Percentiles rank a stretch among this genome's conserved stretches.
Evolutionary conservation across 768 basidiomycete genomes (phyloP).

Genomic region (Sporobolomyces pararoseus): DNA sequence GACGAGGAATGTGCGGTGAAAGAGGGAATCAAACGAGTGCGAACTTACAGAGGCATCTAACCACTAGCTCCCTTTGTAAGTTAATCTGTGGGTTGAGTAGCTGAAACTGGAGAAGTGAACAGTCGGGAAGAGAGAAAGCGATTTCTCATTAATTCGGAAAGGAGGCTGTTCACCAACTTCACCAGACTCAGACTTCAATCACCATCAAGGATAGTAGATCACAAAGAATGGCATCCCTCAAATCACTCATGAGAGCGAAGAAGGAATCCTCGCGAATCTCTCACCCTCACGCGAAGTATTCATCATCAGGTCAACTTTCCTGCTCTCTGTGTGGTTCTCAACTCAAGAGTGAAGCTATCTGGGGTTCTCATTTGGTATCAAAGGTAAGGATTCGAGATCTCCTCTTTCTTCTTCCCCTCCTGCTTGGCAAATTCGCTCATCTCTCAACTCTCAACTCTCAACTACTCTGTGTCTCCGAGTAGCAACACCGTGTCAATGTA

Average conservation of each 20-base stretch:
- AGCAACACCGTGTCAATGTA: conserved; percentile 36
- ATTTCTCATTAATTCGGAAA: no score
- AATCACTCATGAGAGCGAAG: conserved; percentile 30
- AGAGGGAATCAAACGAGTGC: background rate
- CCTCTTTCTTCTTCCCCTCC: background rate
- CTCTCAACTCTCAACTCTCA: background rate
- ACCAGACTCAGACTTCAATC: background rate
- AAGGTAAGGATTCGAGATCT: conserved; percentile 32
- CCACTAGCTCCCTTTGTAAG: background rate
- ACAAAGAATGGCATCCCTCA: conserved; percentile 16
- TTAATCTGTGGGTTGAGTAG: no score
- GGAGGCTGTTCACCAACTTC: no score
- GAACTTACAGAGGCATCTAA: conserved; percentile 7
- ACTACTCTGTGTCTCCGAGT: background rate
- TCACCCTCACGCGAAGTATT: conserved; percentile 30
- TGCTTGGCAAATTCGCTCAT: background rate
- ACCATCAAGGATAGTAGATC: background rate
- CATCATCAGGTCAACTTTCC: conserved; percentile 7
- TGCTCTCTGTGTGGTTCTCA: conserved; percentile 27
- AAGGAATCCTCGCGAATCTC: conserved; percentile 5
- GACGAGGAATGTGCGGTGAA: no score
- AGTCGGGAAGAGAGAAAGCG: no score
- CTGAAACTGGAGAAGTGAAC: no score
- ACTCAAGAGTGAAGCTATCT: conserved; percentile 27
- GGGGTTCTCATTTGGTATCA: conserved; percentile 29